Base-by-base conservation (phyloP, 768 basidiomycete species). In the Hygrocybe coccinea region DNA sequence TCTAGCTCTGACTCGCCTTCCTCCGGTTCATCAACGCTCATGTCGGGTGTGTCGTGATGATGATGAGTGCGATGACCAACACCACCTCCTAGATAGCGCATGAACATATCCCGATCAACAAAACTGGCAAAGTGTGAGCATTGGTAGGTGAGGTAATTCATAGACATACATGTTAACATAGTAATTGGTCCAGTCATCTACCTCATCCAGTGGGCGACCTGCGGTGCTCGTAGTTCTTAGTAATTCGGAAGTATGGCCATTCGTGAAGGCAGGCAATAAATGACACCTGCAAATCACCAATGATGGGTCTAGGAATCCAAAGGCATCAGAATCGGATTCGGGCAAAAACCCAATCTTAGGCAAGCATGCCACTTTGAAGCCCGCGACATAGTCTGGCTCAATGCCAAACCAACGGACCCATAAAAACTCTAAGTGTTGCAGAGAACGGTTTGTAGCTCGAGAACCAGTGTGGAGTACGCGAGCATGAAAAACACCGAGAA, bases 231-330 rank as follows among this genome's bases (percentile, higher is more conserved):
- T 15, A 19, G 45, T 17, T 38, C 9, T n/a, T n/a, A 44, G 15
- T 12, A 60, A 44, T 19, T 64, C 43, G 1, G 60, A 56, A 1
- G 68, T 67, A 2, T 19, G 19, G 0, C 63, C 66, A 29, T 57
- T 21, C 0, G 46, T 34, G 46, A 76, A 80, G 0, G 62, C 74
- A 0, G 78, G 79, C 9, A 80, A 69, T 1, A 81, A 56, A 56
- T 81, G 78, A 1, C 59, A 63, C 0, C 63, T 72, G 0, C 72
- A 63, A 34, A 81, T 62, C 2, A 82, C 68, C 0, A 64, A 56
- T 0, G 55, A 52, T 0, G 79, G 80, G 57, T 81, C 69, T 0
- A 81, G 22, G 49, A 83, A 82, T 0, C 78, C 71, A 59, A 79
- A 82, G 2, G 74, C 68, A 1, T 21, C 38, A 17, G 35, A n/a